These are phyloP conservation scores for Prosopis cineraria DNA, from an alignment of 306 rosid species.

Conservation along the genomic window DNA sequence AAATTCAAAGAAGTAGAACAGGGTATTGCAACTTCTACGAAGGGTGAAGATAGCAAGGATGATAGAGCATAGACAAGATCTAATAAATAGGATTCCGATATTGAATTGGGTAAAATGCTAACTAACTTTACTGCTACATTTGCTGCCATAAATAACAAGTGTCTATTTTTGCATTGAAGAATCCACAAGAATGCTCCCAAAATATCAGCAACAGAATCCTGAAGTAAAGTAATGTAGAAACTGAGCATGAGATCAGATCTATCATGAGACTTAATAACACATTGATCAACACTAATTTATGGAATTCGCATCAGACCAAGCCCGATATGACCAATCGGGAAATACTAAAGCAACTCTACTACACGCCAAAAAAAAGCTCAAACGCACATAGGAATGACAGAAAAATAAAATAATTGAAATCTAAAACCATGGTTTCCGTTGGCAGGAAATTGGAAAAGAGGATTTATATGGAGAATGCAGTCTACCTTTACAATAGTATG, in stretches of 20 bases:
- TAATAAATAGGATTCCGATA: slow-evolving; percentile 50
- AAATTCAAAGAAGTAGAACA: slow-evolving; percentile 66
- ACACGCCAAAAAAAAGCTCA: not conserved
- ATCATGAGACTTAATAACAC: not conserved
- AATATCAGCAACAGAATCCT: slow-evolving; percentile 70
- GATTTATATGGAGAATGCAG: not conserved
- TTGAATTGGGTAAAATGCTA: slow-evolving; percentile 50
- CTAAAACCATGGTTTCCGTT: not conserved
- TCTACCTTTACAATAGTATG: slow-evolving; percentile 64
- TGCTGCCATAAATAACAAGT: slow-evolving; percentile 55
- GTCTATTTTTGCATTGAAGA: slow-evolving; percentile 58
- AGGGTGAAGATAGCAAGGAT: slow-evolving; percentile 56
- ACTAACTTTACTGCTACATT: slow-evolving; percentile 64
- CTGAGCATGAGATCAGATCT: not conserved
- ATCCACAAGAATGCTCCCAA: slow-evolving; percentile 76
- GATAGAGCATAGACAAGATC: slow-evolving; percentile 74
- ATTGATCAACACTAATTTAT: slow-evolving; percentile 12
- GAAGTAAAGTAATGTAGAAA: slow-evolving; percentile 31
- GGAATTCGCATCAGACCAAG: not conserved
- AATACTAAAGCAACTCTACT: not conserved
- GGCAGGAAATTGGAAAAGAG: not conserved
- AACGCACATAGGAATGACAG: not conserved
- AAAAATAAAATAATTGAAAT: not conserved
- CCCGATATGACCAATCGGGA: not conserved
- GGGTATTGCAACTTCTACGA: slow-evolving; percentile 54